phyloP scores from a whole-genome alignment of 148 eudicot species.

The Camellia granthamiana region DNA sequence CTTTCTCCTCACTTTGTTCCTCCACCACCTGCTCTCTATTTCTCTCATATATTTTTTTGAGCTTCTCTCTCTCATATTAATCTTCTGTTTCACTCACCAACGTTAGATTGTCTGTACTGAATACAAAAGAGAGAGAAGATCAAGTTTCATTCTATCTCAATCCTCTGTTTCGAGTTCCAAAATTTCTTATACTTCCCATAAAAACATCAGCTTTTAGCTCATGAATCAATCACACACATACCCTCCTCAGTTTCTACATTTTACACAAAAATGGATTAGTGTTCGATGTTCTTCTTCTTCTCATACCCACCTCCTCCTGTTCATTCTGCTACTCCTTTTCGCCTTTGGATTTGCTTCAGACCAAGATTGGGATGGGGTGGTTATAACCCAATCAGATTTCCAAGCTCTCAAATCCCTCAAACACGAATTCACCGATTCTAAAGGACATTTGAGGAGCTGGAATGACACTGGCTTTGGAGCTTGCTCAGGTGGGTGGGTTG shows the following conservation, averaged over 20 bases:
- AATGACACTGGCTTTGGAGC: constrained; percentile 43
- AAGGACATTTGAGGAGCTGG: constrained; percentile 55
- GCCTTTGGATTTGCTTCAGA: constrained; percentile 29
- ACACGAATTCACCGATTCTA: constrained; percentile 42
- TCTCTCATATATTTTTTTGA: no score
- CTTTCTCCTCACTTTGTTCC: not conserved
- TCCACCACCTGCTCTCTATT: not conserved
- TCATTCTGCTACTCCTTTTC: constrained; percentile 21
- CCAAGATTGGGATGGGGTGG: constrained; percentile 38
- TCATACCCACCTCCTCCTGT: not conserved
- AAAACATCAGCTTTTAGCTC: not conserved
- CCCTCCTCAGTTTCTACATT: constrained; percentile 15
- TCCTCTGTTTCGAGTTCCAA: not conserved
- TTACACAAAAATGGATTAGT: not conserved
- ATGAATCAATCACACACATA: constrained; percentile 19
- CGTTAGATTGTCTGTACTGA: not conserved
- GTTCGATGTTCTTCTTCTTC: not conserved
- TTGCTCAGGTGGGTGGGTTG: constrained; percentile 73
- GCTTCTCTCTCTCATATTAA: not conserved
- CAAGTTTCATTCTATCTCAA: not conserved
- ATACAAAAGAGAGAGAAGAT: not conserved
- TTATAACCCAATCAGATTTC: constrained; percentile 40
- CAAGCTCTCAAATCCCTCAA: constrained; percentile 59
- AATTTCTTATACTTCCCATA: not conserved
- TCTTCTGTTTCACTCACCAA: not conserved